Evolutionary conservation across 192 early-diverging fungal genomes (phyloP).

Genomic region (Coemansia sp.): DNA sequence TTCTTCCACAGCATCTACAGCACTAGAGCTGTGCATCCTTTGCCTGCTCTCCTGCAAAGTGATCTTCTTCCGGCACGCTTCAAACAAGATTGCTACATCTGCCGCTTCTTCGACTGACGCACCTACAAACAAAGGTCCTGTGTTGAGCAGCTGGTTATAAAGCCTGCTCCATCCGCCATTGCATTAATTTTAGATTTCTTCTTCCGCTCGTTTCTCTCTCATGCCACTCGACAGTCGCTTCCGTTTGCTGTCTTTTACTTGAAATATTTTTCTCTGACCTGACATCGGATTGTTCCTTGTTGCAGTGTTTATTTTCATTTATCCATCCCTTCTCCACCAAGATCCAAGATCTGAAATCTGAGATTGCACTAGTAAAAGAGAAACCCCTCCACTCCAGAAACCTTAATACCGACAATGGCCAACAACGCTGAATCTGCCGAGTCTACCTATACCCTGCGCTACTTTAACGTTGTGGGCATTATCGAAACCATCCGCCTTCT

Average conservation of each 20-base stretch:
- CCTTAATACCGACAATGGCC: slow-evolving; percentile 6
- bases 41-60: background rate
- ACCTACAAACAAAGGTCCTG: background rate
- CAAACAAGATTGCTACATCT: background rate
- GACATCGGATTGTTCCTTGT: background rate
- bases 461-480: slow-evolving; percentile 30
- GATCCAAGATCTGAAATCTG: background rate
- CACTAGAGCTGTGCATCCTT: background rate
- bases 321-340: background rate
- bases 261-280: background rate
- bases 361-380: background rate
- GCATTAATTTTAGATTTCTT: background rate
- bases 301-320: background rate
- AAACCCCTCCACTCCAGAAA: background rate
- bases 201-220: background rate
- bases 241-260: no score
- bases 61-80: background rate
- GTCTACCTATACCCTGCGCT: slow-evolving; percentile 23
- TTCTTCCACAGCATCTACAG: background rate
- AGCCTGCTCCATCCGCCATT: background rate
- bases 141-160: background rate
- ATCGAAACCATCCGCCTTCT: slow-evolving; percentile 38
- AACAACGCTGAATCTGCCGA: background rate
- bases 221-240: no score
- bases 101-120: background rate